Base-by-base conservation (phyloP, 2,329 filamentous ascomycete species). In the Aspergillus sp. region DNA sequence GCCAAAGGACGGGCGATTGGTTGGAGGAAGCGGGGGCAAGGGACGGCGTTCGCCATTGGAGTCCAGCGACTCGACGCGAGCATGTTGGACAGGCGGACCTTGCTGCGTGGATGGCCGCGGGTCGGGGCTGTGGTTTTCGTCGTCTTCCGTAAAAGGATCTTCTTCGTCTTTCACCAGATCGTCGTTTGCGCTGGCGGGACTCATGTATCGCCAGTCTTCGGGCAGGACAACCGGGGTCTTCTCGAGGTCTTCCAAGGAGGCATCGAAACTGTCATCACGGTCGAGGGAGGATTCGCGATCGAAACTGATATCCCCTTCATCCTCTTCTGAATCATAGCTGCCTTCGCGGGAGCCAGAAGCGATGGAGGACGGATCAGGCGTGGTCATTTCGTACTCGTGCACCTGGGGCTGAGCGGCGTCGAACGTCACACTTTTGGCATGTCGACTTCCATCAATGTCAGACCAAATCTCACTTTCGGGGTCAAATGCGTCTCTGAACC, bases 161-260 rank as follows among this genome's bases (percentile, higher is more conserved):
- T 90, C 88, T 38, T 85, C 81, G 11, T 79, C 75, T 61, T 83
- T 78, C 4, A 80, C 79, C 39, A 86, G 71, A 23, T 82, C 82
- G 13, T 78, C 82, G 63, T 86, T 81, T n/a, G 81, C 84, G 21
- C 76, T 86, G 68, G 82, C 87, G 73, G 78, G 91, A 79, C 79
- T 93, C 84, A 88, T 87, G 65, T 86, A 90, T 64, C 90, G 88
- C 95, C 95, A 99, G 73, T 97, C 92, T 70, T 98, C 95, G 0
- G 95, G 95, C 21, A 96, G 86, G n/a, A 99, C 94, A 10, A 99
- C 95, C 0, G 95, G 95, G 1, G 95, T 98, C 82, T 98, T 98
- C 71, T 96, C 92, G 5, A 92, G 94, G 71, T 98, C 94, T 77
- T 98, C 94, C 1, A 98, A 84, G 6, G 92, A 96, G 13, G 91